phyloP scores from a whole-genome alignment of 306 rosid genomes.

The Prunus mongolica region DNA sequence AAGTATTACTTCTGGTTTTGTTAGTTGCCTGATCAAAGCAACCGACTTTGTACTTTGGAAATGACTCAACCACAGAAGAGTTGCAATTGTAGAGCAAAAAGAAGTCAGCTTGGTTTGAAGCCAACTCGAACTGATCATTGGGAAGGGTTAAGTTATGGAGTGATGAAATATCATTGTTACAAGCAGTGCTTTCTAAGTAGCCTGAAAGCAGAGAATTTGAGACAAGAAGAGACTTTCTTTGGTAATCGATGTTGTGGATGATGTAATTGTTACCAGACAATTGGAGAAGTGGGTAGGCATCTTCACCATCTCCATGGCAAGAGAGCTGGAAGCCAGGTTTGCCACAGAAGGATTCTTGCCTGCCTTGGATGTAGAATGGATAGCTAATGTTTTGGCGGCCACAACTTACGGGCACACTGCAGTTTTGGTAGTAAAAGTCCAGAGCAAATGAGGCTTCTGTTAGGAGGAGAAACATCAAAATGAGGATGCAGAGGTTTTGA shows the following conservation, averaged over 20 bases:
- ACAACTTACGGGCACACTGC: slow-evolving; percentile 34
- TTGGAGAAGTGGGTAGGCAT: too few species aligned
- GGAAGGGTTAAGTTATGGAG: slow-evolving; percentile 18
- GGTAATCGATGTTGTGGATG: too few species aligned
- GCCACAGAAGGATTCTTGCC: slow-evolving; percentile 40
- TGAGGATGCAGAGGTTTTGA: not conserved
- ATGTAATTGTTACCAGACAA: too few species aligned
- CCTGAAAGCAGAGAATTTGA: too few species aligned
- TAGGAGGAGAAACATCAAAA: slow-evolving; percentile 2
- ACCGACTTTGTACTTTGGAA: slow-evolving; percentile 9
- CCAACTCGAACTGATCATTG: not conserved
- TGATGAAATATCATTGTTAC: not conserved
- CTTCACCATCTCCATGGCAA: too few species aligned
- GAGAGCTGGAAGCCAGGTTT: slow-evolving; percentile 37
- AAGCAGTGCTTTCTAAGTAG: not conserved
- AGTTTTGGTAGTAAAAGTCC: slow-evolving; percentile 24
- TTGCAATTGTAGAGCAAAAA: slow-evolving; percentile 33
- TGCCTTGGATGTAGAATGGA: slow-evolving; percentile 41
- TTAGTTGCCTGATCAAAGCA: slow-evolving; percentile 14
- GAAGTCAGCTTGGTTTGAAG: not conserved
- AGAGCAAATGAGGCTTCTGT: not conserved
- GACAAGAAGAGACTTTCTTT: too few species aligned
- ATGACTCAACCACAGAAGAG: not conserved
- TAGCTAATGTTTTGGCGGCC: slow-evolving; percentile 35
- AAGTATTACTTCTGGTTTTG: not conserved